Base-by-base conservation (phyloP, 805 yeast genomes). In the Ogataea corticis region DNA sequence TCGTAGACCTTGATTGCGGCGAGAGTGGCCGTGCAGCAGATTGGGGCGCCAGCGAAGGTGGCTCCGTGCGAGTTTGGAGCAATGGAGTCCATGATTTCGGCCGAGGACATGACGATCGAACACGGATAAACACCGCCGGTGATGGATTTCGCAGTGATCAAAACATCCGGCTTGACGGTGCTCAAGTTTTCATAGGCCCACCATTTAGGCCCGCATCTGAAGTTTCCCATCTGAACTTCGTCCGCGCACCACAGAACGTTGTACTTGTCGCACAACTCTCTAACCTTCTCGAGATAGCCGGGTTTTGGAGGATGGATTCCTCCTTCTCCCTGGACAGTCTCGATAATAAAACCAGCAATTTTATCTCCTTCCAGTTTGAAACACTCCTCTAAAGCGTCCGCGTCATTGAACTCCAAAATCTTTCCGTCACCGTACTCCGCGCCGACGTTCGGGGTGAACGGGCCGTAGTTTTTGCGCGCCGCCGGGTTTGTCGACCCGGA, bases 321-420 rank as follows among this genome's bases (percentile, higher is more conserved):
- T 14, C 68, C 71, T 28, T 71, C 73, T 17, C 73, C 72, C 53
- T 69, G 73, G 27, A 69, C 61, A 6, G 69, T 65, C 49, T 69
- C 72, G 39, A 68, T 41, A 7, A 69, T 65, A 11, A 67, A 57
- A 14, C 65, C 71, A 9, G 71, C 69, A 21, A 69, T 62, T 10
- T 51, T 55, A n/a, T 56, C 57, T 23, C 62, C 65, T 46, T 67
- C 61, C 5, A 51, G 34, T 42, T 54, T 46, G 27, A 68, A 55
- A 18, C 59, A 57, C 28, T 50, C 52, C 45, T 63, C 58, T 27
- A 68, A 57, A 16, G 54, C 59, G 2, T 33, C 52, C 18, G 62
- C 41, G 44, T 68, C 66, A 25, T 56, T 44, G 37, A 57, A 62
- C 25, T 46, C 32, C 50, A 65, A 55, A n/a, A 27, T 7, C 21